Conservation (phyloP, 257 asterid genomes). For the Penstemon eatonii region DNA sequence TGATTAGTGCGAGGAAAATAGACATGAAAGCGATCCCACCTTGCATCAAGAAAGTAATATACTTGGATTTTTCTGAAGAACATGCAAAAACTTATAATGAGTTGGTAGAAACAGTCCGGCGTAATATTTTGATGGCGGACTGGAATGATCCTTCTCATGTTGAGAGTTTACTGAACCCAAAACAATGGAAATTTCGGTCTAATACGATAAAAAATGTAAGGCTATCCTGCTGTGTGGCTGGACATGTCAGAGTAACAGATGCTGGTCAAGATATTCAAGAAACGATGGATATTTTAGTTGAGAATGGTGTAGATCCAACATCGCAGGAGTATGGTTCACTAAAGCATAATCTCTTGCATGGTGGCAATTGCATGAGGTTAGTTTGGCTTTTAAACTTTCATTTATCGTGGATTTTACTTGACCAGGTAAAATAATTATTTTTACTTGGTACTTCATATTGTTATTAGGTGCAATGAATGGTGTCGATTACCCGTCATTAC, state of each 20-base stretch:
- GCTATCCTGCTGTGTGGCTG: constrained; percentile 97
- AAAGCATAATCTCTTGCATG: constrained; percentile 56
- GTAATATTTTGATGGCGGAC: constrained; percentile 93
- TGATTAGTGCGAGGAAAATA: constrained; percentile 91
- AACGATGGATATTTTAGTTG: constrained; percentile 81
- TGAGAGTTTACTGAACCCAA: constrained; percentile 91
- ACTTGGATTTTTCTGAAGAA: constrained; percentile 70
- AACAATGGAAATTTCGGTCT: constrained; percentile 93
- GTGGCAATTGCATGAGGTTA: constrained; percentile 87
- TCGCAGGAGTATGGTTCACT: constrained; percentile 67
- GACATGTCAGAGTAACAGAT: constrained; percentile 76
- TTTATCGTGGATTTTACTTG: constrained; percentile 23
- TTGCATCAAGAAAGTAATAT: constrained; percentile 73
- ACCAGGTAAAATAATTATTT: constrained; percentile 22
- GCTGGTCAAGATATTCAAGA: constrained; percentile 99
- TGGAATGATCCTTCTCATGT: constrained; percentile 99
- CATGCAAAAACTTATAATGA: constrained; percentile 93
- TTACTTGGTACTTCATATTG: constrained; percentile 25
- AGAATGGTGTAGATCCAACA: constrained; percentile 63
- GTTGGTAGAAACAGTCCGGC: constrained; percentile 86
- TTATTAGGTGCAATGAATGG: constrained; percentile 86
- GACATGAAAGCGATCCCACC: constrained; percentile 91
- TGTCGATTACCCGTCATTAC: constrained; percentile 93
- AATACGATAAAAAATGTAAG: constrained; percentile 81
- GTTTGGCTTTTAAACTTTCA: constrained; percentile 5